These are phyloP conservation scores for Suhomyces yuchorum DNA, from an alignment of 1,139 yeast genomes.

Conservation along the genomic window DNA sequence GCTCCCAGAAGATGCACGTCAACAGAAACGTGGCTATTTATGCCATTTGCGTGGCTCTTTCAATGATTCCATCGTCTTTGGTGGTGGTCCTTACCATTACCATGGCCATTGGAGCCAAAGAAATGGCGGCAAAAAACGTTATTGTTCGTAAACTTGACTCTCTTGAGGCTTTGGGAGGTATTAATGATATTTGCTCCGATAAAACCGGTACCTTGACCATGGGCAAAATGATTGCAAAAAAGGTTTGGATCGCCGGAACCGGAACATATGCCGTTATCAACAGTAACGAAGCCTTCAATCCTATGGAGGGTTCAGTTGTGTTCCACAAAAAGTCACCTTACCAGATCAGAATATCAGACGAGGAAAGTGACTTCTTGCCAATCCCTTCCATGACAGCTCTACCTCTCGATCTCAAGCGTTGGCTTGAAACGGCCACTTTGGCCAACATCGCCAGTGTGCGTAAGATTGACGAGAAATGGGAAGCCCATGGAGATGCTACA, in stretches of 20 bases:
- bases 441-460: slow-evolving; percentile 70
- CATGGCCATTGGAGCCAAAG: slow-evolving; percentile 84
- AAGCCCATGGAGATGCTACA: slow-evolving; percentile 83
- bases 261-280: slow-evolving; percentile 66
- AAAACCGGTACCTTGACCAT: slow-evolving; percentile 83
- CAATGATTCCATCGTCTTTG: slow-evolving; percentile 83
- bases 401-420: slow-evolving; percentile 38
- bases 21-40: slow-evolving; percentile 74
- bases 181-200: slow-evolving; percentile 80
- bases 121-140: slow-evolving; percentile 71
- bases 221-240: slow-evolving; percentile 75
- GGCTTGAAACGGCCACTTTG: slow-evolving; percentile 64
- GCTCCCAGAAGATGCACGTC: slow-evolving; percentile 68
- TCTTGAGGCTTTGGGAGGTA: slow-evolving; percentile 77
- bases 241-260: slow-evolving; percentile 74
- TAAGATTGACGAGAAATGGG: slow-evolving; percentile 54
- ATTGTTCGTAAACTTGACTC: slow-evolving; percentile 80
- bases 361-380: slow-evolving; percentile 35
- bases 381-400: slow-evolving; percentile 24
- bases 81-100: slow-evolving; percentile 82
- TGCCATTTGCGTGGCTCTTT: slow-evolving; percentile 79
- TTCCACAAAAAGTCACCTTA: slow-evolving; percentile 47
- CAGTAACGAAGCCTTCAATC: slow-evolving; percentile 73
- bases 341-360: slow-evolving; percentile 38
- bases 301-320: slow-evolving; percentile 60